phyloP scores from a whole-genome alignment of 176 grass and related monocot species.

The Musa acuminata region DNA sequence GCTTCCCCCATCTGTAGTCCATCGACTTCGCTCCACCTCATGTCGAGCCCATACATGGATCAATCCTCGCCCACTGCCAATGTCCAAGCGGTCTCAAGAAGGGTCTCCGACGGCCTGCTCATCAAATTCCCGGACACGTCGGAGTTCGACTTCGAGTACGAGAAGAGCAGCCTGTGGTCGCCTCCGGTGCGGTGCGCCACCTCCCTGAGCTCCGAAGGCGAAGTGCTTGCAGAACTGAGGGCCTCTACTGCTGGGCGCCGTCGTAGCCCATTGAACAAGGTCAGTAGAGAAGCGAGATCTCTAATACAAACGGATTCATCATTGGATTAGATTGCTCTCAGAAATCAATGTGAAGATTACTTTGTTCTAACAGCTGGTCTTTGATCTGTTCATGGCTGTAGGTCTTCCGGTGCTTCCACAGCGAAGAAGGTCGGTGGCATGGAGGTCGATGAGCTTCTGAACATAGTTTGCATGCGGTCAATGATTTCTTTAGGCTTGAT shows the following conservation, averaged over 20 bases:
- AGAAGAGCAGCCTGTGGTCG: slow-evolving; percentile 68
- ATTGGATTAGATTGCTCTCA: too few species aligned
- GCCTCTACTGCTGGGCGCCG: not conserved
- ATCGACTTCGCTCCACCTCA: not conserved
- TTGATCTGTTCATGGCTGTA: too few species aligned
- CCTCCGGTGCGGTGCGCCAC: slow-evolving; percentile 44
- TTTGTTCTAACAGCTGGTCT: too few species aligned
- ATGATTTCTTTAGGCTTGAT: too few species aligned
- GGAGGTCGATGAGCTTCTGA: too few species aligned
- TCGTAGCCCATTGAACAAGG: not conserved
- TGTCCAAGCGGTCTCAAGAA: slow-evolving; percentile 58
- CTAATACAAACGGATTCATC: not conserved
- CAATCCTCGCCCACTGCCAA: not conserved
- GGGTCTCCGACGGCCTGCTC: slow-evolving; percentile 50
- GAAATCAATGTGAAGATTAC: too few species aligned
- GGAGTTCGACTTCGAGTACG: slow-evolving; percentile 78
- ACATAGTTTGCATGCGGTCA: too few species aligned
- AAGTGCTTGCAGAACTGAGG: not conserved
- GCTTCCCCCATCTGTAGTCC: not conserved
- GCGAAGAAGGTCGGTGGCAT: too few species aligned
- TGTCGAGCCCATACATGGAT: not conserved
- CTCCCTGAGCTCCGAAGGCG: not conserved
- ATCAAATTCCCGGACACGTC: slow-evolving; percentile 57
- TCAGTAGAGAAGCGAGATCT: not conserved
- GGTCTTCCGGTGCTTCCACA: too few species aligned